These are phyloP conservation scores for Solanum etuberosum DNA, from an alignment of 257 asterid genomes.

Conservation along the genomic window DNA sequence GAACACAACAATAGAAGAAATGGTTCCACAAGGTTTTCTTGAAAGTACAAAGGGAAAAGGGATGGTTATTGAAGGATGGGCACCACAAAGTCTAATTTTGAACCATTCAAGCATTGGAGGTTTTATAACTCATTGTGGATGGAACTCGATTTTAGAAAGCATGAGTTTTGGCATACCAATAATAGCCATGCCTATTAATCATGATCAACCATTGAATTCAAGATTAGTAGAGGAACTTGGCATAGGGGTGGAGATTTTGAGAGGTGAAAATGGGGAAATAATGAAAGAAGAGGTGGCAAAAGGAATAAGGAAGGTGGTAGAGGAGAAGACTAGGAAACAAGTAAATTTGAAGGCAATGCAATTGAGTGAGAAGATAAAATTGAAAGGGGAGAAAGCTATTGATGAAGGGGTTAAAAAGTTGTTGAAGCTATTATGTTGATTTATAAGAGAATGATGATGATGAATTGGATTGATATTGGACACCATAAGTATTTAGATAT, in stretches of 20 bases:
- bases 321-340: neutral
- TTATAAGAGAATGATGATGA: neutral
- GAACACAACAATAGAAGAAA: neutral
- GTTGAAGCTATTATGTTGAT: neutral
- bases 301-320: neutral
- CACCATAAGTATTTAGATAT: no score
- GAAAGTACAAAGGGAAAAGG: neutral
- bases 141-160: neutral
- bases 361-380: neutral
- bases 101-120: neutral
- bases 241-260: neutral
- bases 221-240: neutral
- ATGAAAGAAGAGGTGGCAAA: slow-evolving; percentile 2
- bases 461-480: neutral
- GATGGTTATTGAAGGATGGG: neutral
- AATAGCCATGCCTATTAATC: neutral
- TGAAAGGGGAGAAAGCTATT: neutral
- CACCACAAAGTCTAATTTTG: neutral
- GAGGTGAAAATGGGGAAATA: neutral
- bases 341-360: neutral
- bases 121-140: neutral
- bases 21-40: neutral
- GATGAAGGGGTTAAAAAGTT: neutral
- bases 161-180: neutral
- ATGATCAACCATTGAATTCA: neutral